Evolutionary conservation across 345 rosid species (phyloP), one percentile per base, ranked within the genome.

Genomic region (thale cress (Arabidopsis thaliana)): DNA sequence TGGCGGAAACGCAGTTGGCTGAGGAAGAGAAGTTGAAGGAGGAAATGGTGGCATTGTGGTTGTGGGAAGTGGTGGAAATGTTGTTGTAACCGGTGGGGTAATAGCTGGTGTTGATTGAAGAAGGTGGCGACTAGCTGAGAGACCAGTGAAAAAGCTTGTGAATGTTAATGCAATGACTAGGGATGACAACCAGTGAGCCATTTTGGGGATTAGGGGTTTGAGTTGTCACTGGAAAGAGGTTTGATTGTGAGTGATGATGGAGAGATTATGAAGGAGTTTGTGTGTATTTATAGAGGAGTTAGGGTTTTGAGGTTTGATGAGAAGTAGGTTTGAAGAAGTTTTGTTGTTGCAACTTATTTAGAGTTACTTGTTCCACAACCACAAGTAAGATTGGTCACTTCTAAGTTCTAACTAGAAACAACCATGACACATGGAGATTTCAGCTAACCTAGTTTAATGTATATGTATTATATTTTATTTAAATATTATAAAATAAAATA

Each of bases 61-160:
- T 28, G 9, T 28, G 40, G 65, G 65, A 20, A 59, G 32, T 22
- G 75, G 79, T 41, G 79, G 75, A 46, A 76, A 76, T 7, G 79
- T 67, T 25, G 77, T 25, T 50, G 69, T 42, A 70, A 12, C 59
- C 3, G 80, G 80, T 62, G 75, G 65, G 1, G 64, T 71, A 53
- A 37, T 60, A 48, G 32, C 4, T 60, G 79, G 74, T 25, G 80
- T 63, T 63, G 75, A 70, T 13, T 77, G 76, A n/a, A 77, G 80
- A 77, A 77, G 71, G 30, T 63, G 28, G 14, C 75, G 80, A 56
- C 36, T 2, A 25, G 71, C 71, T 4, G 75, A 77, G 40, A 77
- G 40, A 63, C 80, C 59, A 5, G 53, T 22, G 65, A 77, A 77
- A 13, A 70, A 56, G 71, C 75, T 70, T 56, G 80, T 63, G 66